Conservation (phyloP, 2,329 filamentous ascomycete species). For the Epichloe baconii region DNA sequence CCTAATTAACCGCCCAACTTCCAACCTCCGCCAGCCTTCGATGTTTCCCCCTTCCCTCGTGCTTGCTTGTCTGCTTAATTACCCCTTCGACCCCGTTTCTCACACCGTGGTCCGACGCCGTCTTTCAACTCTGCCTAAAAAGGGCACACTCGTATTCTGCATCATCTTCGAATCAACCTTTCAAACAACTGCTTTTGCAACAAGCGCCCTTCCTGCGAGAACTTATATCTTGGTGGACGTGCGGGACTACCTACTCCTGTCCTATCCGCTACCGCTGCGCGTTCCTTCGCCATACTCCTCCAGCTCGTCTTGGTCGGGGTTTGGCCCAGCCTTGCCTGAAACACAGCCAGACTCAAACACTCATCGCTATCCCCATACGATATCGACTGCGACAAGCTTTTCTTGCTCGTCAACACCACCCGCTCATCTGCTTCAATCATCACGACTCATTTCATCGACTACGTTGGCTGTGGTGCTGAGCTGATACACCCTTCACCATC, state of each 20-base stretch:
- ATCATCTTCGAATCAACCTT: not conserved
- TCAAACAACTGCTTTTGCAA: not conserved
- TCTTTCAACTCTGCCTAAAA: not conserved
- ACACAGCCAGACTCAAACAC: conserved; percentile 8
- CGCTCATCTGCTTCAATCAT: conserved; percentile 3
- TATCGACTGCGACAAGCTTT: conserved; percentile 4
- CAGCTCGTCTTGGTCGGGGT: conserved; percentile 1
- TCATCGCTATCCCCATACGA: conserved; percentile 6
- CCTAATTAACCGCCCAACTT: not conserved
- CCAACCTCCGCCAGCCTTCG: conserved; percentile 2
- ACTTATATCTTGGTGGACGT: not conserved
- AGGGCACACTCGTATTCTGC: not conserved
- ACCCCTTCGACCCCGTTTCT: not conserved
- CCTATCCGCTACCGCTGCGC: conserved; percentile 1
- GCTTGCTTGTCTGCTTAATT: not conserved
- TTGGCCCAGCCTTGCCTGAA: conserved; percentile 13
- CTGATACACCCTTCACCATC: not conserved
- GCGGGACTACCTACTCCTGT: not conserved
- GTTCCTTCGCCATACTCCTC: conserved; percentile 2
- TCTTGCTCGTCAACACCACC: conserved; percentile 4
- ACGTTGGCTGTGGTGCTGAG: not conserved
- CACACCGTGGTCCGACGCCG: conserved; percentile 1
- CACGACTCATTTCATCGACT: conserved; percentile 1
- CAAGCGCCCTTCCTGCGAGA: not conserved
- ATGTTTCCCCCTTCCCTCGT: not conserved